Evolutionary conservation across 768 basidiomycete genomes (phyloP), one percentile per base, ranked within the genome.

Genomic region (Hortiboletus flavorubellus): DNA sequence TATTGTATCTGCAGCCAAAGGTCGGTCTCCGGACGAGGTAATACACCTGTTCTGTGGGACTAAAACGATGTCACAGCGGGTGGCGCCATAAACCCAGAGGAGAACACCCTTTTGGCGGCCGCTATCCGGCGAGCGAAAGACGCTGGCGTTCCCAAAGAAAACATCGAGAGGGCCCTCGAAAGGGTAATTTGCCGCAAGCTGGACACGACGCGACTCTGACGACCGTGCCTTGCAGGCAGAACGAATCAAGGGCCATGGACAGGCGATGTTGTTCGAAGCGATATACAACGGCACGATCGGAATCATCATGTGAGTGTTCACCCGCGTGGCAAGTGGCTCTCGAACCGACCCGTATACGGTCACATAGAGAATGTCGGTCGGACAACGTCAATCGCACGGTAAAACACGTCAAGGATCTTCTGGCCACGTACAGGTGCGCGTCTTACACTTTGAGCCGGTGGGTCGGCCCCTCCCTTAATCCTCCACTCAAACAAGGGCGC

Each of bases 301-400:
- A 2, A 62, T 89, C 30, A 75, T 88, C 49, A 79, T 87, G 86
- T 85, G 64, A 72, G 84, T 72, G 33, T 21, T 42, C 33, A 12
- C 29, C n/a, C 9, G 30, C 26, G 21, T 29, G 15, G 15, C n/a
- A 37, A 18, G 18, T 43, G 29, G 43, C 37, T 37, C 45, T 26
- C 53, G 64, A 64, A 59, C 68, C 70, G 58, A 60, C 66, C 42
- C 41, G n/a, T n/a, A n/a, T 47, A 23, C 49, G 51, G 58, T 42
- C 49, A 51, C 63, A 54, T 60, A 84, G 83, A 67, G 82, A 84
- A 59, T 84, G 81, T 60, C 68, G 81, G 40, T 81, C 84, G n/a
- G 80, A 86, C 64, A 88, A 87, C 60, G 68, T 75, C 43, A 85
- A 81, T 58, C 79, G 86, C 33, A 86, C 86, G 21, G 73, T 82